Base-by-base conservation (phyloP, 2,329 filamentous ascomycete genomes). In the Volutella citrinella region DNA sequence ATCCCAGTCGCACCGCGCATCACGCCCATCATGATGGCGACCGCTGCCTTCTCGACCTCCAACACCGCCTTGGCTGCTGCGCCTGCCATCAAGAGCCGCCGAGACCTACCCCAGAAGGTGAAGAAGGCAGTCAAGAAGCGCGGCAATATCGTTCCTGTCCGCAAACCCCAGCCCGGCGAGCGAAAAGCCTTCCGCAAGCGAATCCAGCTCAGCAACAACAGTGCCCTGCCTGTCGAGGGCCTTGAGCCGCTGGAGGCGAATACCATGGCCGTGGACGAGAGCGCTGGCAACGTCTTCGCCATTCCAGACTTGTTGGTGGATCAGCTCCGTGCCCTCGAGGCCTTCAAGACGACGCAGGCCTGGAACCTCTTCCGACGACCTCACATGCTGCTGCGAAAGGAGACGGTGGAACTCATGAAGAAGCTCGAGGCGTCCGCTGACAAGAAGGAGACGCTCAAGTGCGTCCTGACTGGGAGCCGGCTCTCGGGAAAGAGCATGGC, bases 131-230 rank as follows among this genome's bases (percentile, higher is more conserved):
- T 76, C 61, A 80, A 78, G 61, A 72, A 71, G 56, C 67, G 61
- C 50, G 52, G 57, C 12, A 61, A 61, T 35, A 54, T 68, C 27
- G 61, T 60, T 17, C 61, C 64, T 17, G 58, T 66, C 35, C 77
- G 74, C 61, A 72, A 79, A 46, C 84, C 85, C 14, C 69, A 69
- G 10, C 72, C 79, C 4, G 91, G 90, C 47, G 90, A 96, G 71
- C 80, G 90, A 48, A 95, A 89, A 66, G 86, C 87, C 18, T 72
- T 87, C 57, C 82, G 89, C 47, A 95, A 94, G 70, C 81, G 87
- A 49, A 87, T 98, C 54, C 81, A 94, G 40, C 79, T 98, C 41
- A 91, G 84, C 70, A 98, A 97, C 67, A 85, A 87, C 62, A 97
- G 95, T 65, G 93, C 93, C 30, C 69, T 96, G 22, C 78, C 83